phyloP scores from a whole-genome alignment of 1,284 basidiomycete genomes.

The Coniophora puteana region DNA sequence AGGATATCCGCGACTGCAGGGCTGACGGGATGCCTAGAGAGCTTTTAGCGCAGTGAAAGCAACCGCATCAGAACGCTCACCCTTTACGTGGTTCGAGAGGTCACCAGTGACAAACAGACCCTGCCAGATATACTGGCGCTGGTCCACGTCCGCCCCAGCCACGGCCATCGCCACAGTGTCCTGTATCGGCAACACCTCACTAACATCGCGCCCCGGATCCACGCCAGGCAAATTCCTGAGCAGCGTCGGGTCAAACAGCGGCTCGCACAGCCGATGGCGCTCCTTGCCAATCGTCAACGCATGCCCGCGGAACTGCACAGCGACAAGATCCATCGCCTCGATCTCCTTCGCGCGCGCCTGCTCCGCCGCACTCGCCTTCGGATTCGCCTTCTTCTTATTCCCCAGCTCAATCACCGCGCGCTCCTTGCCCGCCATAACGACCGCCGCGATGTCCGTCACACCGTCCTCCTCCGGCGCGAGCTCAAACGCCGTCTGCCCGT shows the following conservation, averaged over 20 bases:
- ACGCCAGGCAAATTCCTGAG: conserved; percentile 31
- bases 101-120: conserved; percentile 85
- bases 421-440: conserved; percentile 77
- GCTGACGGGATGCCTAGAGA: conserved; percentile 61
- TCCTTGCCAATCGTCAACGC: conserved; percentile 82
- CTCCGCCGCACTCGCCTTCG: conserved; percentile 75
- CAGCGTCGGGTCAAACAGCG: conserved; percentile 74
- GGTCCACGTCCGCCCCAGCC: conserved; percentile 53
- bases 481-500: conserved; percentile 66
- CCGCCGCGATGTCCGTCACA: conserved; percentile 79
- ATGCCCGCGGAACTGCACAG: conserved; percentile 68
- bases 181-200: conserved; percentile 49
- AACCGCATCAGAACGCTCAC: conserved; percentile 36
- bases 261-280: conserved; percentile 88
- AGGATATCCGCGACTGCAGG: conserved; percentile 70
- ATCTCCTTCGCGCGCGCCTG: conserved; percentile 77
- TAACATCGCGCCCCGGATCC: conserved; percentile 8
- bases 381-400: conserved; percentile 73
- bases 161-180: conserved; percentile 62
- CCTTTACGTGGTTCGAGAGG: conserved; percentile 72
- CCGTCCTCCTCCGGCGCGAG: conserved; percentile 75
- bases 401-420: conserved; percentile 78
- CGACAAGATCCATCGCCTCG: conserved; percentile 75
- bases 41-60: conserved; percentile 1
- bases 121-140: conserved; percentile 74